Evolutionary conservation across 1,284 basidiomycete genomes (phyloP), one percentile per base, ranked within the genome.

Genomic region (Vanrija sp.): DNA sequence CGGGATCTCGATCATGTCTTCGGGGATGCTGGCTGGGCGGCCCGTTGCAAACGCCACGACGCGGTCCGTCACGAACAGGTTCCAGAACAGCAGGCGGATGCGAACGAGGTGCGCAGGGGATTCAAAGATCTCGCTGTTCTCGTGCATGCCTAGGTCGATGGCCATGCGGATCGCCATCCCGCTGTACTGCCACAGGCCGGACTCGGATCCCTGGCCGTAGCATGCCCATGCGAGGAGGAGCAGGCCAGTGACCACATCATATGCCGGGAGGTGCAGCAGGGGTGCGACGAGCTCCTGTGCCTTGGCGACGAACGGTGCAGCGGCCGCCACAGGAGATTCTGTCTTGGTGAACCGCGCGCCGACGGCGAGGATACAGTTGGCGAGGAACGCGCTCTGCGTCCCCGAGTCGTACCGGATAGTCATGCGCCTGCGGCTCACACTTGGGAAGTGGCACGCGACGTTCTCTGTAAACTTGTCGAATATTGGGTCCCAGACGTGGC

Each of bases 141-240:
- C 72, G 53, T 78, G 76, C n/a, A 77, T 57, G 3, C 78, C 78
- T 3, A 78, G 61, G 61, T 79, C 77, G 31, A 75, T 64, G 1
- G 75, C 70, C 78, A 78, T 78, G 3, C 78, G 68, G 16, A 76
- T 71, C 8, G 76, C 73, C 69, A 79, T 77, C 5, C 77, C 64
- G 31, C 46, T 55, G 48, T 62, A 70, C 60, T 71, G 60, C 77
- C 77, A 78, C 35, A 77, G 51, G 6, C 76, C 77, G 38, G 70
- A 71, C 48, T 78, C 78, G 0, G 75, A 77, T 46, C 73, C 75
- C 58, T 77, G 76, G 0, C 78, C 78, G 52, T 71, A 78, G 46
- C 72, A 72, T 8, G 72, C 72, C 75, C 77, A 78, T 19, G 77
- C 68, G 16, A 79, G 65, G 9, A 75, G 57, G 1, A 78, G 57